Evolutionary conservation across 768 basidiomycete species (phyloP).

Genomic region (Russula dissimulans): DNA sequence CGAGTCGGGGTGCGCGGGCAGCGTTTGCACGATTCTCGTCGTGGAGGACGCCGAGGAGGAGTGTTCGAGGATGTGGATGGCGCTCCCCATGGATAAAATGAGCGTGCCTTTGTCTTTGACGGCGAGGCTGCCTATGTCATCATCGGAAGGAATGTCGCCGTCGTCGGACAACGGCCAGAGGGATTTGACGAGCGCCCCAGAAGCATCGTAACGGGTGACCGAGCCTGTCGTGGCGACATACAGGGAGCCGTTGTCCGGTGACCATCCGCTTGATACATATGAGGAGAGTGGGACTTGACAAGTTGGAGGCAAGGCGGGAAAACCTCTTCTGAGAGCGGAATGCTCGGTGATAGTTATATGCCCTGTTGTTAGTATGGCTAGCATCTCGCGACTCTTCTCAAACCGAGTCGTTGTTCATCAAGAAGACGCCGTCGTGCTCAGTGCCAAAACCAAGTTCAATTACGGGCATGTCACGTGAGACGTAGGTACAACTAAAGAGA

Average conservation of each 20-base stretch:
- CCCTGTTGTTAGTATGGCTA: slow-evolving; percentile 43
- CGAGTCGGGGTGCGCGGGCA: slow-evolving; percentile 41
- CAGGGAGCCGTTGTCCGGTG: slow-evolving; percentile 44
- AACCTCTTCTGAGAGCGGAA: slow-evolving; percentile 36
- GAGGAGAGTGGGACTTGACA: slow-evolving; percentile 24
- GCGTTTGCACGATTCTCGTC: slow-evolving; percentile 36
- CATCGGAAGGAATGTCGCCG: slow-evolving; percentile 26
- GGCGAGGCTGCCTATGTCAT: slow-evolving; percentile 27
- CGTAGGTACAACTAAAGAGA: not conserved
- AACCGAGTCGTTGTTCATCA: not conserved
- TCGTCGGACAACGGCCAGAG: slow-evolving; percentile 31
- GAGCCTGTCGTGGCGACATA: slow-evolving; percentile 41
- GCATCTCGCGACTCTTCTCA: slow-evolving; percentile 30
- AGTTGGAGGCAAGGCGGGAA: slow-evolving; percentile 30
- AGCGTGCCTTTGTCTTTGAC: slow-evolving; percentile 33
- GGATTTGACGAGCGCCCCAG: slow-evolving; percentile 35
- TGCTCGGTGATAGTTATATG: slow-evolving; percentile 43
- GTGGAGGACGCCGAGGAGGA: slow-evolving; percentile 27
- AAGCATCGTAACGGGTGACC: slow-evolving; percentile 47
- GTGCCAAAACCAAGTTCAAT: not conserved
- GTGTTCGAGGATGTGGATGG: slow-evolving; percentile 42
- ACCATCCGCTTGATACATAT: slow-evolving; percentile 43
- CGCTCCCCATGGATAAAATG: slow-evolving; percentile 39
- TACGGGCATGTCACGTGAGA: not conserved
- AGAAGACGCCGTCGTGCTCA: not conserved